Percentiles rank a stretch among this genome's conserved stretches.
phyloP scores from a whole-genome alignment of 1,284 basidiomycete genomes.

The Pyrrhoderma lamaoense region DNA sequence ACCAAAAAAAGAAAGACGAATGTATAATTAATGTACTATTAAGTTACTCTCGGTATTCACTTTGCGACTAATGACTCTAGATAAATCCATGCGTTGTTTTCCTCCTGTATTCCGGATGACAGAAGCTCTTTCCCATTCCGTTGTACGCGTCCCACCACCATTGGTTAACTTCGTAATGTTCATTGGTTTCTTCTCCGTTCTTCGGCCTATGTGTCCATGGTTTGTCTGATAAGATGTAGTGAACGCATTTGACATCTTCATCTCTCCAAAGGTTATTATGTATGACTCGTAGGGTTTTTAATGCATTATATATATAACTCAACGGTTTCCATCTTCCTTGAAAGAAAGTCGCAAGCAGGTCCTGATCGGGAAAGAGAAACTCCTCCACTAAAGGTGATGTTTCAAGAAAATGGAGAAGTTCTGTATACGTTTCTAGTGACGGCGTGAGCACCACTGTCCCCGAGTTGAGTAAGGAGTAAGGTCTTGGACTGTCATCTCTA shows the following conservation, averaged over 20 bases:
- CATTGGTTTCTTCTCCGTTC: constrained; percentile 28
- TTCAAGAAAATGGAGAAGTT: constrained; percentile 52
- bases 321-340: constrained; percentile 66
- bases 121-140: constrained; percentile 43
- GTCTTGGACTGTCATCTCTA: constrained; percentile 50
- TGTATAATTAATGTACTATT: neutral
- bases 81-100: constrained; percentile 21
- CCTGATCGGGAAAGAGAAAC: constrained; percentile 89
- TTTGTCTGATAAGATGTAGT: constrained; percentile 71
- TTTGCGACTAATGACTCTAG: constrained; percentile 8
- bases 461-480: constrained; percentile 79
- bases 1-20: neutral
- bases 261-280: constrained; percentile 74
- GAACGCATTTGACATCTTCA: constrained; percentile 66
- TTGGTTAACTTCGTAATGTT: constrained; percentile 44
- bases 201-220: constrained; percentile 55
- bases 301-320: constrained; percentile 80
- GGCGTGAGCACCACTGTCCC: constrained; percentile 87
- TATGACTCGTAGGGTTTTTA: constrained; percentile 68
- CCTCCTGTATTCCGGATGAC: constrained; percentile 45
- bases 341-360: constrained; percentile 81
- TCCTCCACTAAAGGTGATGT: constrained; percentile 62
- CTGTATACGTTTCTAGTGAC: constrained; percentile 36
- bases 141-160: constrained; percentile 72
- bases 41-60: constrained; percentile 3